Evolutionary conservation across 2,329 filamentous ascomycete species (phyloP), one percentile per base, ranked within the genome.

Genomic region (Ceratocystis ficicola): DNA sequence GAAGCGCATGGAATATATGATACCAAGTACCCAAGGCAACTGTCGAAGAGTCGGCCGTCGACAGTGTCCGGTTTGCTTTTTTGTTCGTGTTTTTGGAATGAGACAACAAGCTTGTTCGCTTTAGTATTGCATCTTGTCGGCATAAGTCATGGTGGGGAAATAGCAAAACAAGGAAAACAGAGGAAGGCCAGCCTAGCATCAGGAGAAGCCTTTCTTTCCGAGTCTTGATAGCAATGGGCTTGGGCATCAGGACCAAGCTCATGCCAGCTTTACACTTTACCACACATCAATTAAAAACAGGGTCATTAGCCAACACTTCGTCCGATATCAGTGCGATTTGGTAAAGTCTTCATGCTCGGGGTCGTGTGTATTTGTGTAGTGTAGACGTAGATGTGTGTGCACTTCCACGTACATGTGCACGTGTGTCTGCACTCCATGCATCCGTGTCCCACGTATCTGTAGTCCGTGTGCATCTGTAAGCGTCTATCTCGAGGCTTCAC

Each of bases 61-160:
- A 65, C 63, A 60, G 48, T 60, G 63, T 65, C 52, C 63, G 63
- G 63, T 44, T 65, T 65, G 61, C 61, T 65, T 65, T 65, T 59
- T 62, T 62, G 60, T 7, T 44, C 8, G 4, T n/a, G 7, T 62
- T 22, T 62, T 62, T 44, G n/a, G 48, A 50, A 50, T 25, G 48
- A 25, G n/a, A 50, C 17, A 50, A 22, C 10, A 41, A 41, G 36
- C n/a, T 50, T 12, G n/a, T 50, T 50, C 48, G 22, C 48, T 50
- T 25, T 50, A 25, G 48, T 50, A 50, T 50, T 50, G 48, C 48
- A 50, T 50, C 48, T 50, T 50, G 48, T 10, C 20, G 48, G 48
- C 22, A 50, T 50, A 20, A 50, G 22, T 5, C 48, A 50, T 50
- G 48, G 48, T 50, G 8, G 48, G 46, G 17, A 48, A 8, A 48